These are phyloP conservation scores for Tulasnella sp. DNA, from an alignment of 768 basidiomycete species.

Conservation along the genomic window DNA sequence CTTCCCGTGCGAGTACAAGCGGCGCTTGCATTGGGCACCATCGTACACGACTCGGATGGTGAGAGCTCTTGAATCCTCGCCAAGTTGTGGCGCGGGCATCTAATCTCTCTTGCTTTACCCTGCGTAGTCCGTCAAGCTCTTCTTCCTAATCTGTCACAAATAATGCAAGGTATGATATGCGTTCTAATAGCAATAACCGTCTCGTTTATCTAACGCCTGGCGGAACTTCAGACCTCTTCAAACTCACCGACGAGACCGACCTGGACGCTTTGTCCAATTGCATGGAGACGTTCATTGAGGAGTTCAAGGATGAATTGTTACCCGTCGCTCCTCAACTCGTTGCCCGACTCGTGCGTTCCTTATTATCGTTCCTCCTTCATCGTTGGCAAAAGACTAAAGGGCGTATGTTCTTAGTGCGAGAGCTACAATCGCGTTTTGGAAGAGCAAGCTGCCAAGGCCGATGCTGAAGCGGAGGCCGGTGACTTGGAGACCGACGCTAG, in stretches of 20 bases:
- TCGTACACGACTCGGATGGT: conserved; percentile 72
- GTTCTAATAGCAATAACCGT: background rate
- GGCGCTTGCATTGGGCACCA: conserved; percentile 75
- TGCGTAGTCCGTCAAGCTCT: conserved; percentile 66
- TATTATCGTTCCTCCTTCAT: background rate
- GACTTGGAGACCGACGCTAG: conserved; percentile 53
- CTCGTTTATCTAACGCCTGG: too few species aligned
- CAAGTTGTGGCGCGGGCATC: background rate
- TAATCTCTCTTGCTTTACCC: conserved; percentile 28
- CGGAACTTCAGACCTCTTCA: conserved; percentile 65
- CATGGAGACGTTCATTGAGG: conserved; percentile 86
- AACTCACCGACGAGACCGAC: conserved; percentile 89
- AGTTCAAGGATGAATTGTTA: conserved; percentile 79
- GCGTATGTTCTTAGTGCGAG: conserved; percentile 58
- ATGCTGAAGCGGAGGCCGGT: conserved; percentile 55
- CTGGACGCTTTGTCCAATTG: conserved; percentile 79
- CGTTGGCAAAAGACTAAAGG: background rate
- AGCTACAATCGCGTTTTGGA: conserved; percentile 78
- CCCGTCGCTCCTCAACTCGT: conserved; percentile 84
- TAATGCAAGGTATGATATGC: conserved; percentile 68
- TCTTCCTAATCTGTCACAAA: conserved; percentile 77
- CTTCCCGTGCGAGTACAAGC: conserved; percentile 86
- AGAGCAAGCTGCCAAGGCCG: conserved; percentile 55
- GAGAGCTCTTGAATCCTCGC: conserved; percentile 37
- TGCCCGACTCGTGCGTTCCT: conserved; percentile 64